phyloP scores from a whole-genome alignment of 768 basidiomycete genomes.

The Lentinula aciculospora region DNA sequence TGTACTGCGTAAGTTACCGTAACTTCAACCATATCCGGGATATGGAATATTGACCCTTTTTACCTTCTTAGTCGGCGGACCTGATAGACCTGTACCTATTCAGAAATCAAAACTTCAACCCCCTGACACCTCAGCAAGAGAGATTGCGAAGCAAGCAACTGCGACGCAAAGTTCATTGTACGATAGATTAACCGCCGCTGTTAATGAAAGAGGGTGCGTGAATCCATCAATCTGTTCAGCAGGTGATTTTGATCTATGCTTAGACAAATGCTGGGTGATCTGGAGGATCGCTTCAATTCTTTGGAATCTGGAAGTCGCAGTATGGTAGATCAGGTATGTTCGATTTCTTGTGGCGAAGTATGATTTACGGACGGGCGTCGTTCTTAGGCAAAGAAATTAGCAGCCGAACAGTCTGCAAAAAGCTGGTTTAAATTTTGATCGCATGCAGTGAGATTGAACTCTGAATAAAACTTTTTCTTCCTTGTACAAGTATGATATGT shows the following conservation, averaged over 20 bases:
- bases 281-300: constrained; percentile 58
- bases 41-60: neutral
- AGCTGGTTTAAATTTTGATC: constrained; percentile 52
- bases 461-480: too few species aligned
- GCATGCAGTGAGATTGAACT: too few species aligned
- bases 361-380: neutral
- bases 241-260: neutral
- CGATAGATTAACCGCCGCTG: constrained; percentile 41
- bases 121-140: constrained; percentile 1
- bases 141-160: constrained; percentile 18
- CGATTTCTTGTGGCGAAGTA: neutral
- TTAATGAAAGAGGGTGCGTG: constrained; percentile 59
- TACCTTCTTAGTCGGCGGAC: constrained; percentile 51
- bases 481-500: too few species aligned
- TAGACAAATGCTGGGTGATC: constrained; percentile 57
- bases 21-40: neutral
- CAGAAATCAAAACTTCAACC: constrained; percentile 13
- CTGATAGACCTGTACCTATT: constrained; percentile 49
- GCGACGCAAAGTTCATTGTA: constrained; percentile 37
- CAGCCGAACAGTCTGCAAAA: constrained; percentile 57
- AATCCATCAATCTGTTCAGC: neutral
- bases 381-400: constrained; percentile 54
- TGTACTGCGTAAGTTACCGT: constrained; percentile 39
- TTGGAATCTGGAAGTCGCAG: constrained; percentile 61
- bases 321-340: constrained; percentile 56